Evolutionary conservation across 2,329 filamentous ascomycete species (phyloP).

Genomic region (Pseudogymnoascus sp.): DNA sequence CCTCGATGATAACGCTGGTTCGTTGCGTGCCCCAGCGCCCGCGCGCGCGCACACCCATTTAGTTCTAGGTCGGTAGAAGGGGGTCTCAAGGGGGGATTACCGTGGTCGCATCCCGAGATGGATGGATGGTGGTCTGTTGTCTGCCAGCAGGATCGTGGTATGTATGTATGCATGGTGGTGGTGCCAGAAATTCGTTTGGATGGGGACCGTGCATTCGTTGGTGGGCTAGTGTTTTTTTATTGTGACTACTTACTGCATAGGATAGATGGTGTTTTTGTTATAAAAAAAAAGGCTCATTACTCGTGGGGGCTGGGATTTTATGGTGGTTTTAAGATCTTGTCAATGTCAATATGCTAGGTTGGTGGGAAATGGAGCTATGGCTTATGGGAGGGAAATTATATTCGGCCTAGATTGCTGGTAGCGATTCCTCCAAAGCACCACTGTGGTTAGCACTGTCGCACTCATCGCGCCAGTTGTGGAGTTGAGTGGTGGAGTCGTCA

Average conservation of each 20-base stretch:
- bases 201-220: neutral
- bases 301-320: neutral
- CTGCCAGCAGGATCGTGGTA: neutral
- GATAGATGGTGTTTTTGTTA: neutral
- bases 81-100: neutral
- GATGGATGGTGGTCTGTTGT: too few relatives aligned
- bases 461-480: neutral
- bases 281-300: neutral
- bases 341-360: neutral
- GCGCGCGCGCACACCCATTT: too few relatives aligned
- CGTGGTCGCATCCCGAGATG: neutral
- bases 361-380: neutral
- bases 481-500: neutral
- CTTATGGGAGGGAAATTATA: neutral
- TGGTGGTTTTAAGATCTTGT: neutral
- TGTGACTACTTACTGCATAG: neutral
- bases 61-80: neutral
- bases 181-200: neutral
- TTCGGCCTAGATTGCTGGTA: neutral
- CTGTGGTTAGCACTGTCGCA: neutral
- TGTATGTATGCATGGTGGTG: too few relatives aligned
- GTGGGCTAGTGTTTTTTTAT: neutral
- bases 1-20: conserved; percentile 1
- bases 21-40: neutral
- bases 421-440: neutral